Percentiles rank a stretch among this genome's conserved stretches.
phyloP scores from a whole-genome alignment of 345 rosid species.

The Eutrema yunnanense region DNA sequence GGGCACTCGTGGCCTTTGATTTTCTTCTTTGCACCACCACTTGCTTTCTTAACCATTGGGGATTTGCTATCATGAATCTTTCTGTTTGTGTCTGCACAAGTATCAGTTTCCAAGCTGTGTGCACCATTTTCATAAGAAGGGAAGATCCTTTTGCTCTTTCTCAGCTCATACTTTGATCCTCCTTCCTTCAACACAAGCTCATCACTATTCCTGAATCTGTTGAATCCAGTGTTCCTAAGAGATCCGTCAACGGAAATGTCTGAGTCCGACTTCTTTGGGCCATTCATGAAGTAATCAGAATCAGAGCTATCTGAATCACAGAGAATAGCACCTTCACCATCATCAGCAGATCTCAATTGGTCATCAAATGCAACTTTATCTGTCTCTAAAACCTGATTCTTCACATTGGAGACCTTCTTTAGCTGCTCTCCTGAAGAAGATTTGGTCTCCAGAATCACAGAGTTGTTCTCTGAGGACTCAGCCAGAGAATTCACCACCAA shows the following conservation, averaged over 20 bases:
- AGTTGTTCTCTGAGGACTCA: constrained; percentile 62
- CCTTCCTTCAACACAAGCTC: not conserved
- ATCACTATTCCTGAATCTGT: not conserved
- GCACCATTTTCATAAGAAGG: constrained; percentile 29
- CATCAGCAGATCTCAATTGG: constrained; percentile 31
- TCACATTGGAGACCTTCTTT: constrained; percentile 24
- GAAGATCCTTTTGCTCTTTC: constrained; percentile 33
- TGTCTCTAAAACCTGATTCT: constrained; percentile 15
- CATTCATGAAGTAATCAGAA: constrained; percentile 58
- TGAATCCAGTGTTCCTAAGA: constrained; percentile 25
- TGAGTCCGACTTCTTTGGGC: constrained; percentile 52
- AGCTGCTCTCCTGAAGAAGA: constrained; percentile 40
- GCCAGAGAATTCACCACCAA: constrained; percentile 38
- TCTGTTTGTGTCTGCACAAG: constrained; percentile 26
- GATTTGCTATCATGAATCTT: constrained; percentile 26
- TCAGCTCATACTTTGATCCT: constrained; percentile 32
- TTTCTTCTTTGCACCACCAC: constrained; percentile 35
- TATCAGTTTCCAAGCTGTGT: not conserved
- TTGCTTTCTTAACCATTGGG: constrained; percentile 27
- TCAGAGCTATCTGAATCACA: constrained; percentile 44
- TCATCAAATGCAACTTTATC: constrained; percentile 11
- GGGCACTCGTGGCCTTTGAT: constrained; percentile 69
- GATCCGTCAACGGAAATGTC: constrained; percentile 38
- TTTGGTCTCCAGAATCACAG: constrained; percentile 52
- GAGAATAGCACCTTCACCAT: not conserved